phyloP scores from a whole-genome alignment of 2,329 filamentous ascomycete species.

The Aspergillus fumigatus region DNA sequence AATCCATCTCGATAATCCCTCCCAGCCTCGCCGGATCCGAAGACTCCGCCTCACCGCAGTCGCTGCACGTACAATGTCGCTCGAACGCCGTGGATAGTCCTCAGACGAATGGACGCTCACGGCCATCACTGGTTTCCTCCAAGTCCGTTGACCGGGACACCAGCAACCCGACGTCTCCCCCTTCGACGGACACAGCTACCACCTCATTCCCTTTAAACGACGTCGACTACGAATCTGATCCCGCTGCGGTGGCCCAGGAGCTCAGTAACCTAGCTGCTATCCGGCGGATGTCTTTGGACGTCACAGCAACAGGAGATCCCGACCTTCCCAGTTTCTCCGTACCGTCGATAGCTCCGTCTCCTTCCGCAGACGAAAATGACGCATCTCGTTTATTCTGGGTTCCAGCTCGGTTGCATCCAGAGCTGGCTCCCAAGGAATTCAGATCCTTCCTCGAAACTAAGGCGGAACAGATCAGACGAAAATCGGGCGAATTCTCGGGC shows the following conservation, averaged over 20 bases:
- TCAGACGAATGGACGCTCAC: slow-evolving; percentile 31
- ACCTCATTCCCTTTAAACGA: slow-evolving; percentile 71
- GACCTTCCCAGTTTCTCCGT: slow-evolving; percentile 44
- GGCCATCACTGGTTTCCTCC: slow-evolving; percentile 18
- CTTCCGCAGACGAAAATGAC: slow-evolving; percentile 70
- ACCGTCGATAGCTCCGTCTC: slow-evolving; percentile 40
- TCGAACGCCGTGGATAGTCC: slow-evolving; percentile 26
- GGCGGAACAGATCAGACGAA: slow-evolving; percentile 80
- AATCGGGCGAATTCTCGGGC: slow-evolving; percentile 65
- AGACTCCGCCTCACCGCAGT: slow-evolving; percentile 23
- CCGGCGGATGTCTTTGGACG: slow-evolving; percentile 91
- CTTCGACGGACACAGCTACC: slow-evolving; percentile 55
- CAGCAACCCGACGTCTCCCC: slow-evolving; percentile 50
- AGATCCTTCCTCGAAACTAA: slow-evolving; percentile 93
- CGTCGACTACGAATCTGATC: slow-evolving; percentile 83
- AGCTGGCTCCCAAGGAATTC: slow-evolving; percentile 92
- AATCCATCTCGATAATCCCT: slow-evolving; percentile 40
- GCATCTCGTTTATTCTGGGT: slow-evolving; percentile 91
- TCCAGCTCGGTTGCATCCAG: slow-evolving; percentile 86
- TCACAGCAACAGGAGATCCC: slow-evolving; percentile 60
- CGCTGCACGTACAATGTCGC: slow-evolving; percentile 29
- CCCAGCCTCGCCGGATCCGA: slow-evolving; percentile 25
- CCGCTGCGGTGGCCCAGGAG: slow-evolving; percentile 85
- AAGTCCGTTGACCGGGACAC: slow-evolving; percentile 39
- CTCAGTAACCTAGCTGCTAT: slow-evolving; percentile 87